Base-by-base conservation (phyloP, 306 rosid genomes). In the Senna tora region DNA sequence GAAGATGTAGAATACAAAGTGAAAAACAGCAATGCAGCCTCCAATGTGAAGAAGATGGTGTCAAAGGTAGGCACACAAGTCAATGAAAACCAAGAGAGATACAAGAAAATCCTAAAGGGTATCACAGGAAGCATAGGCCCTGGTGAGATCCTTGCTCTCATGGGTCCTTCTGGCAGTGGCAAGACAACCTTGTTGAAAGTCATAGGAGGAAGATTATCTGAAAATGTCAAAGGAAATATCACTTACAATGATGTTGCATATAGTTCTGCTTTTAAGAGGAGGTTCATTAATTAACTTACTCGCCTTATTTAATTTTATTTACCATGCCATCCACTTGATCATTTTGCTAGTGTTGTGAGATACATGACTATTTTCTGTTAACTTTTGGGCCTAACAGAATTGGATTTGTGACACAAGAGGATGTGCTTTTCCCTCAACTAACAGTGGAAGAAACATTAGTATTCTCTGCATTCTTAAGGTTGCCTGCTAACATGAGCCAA, bases 141-240 rank as follows among this genome's bases (percentile, higher is more conserved):
- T 4, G 98, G 98, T 9, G 97, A 93, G 75, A 90, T 93, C 76
- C 97, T 93, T 68, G 98, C 98, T 13, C 67, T 93, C 50, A 93
- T 93, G 98, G 98, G 98, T 21, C 97, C 98, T 63, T 93, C 98
- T 56, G 98, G 98, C 0, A 93, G 97, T 75, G 98, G 98, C 59
- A 93, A 93, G 77, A 93, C 98, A 80, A 91, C 98, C 20, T 76
- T 93, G 67, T 79, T 93, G 77, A 91, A 88, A 74, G 98, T 89
- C 60, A 80, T 93, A 25, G 94, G 97, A 65, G 98, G 92, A 71
- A 90, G 97, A 79, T 51, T 91, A 16, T 67, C 67, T 55, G 92
- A 91, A 57, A 87, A 87, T 77, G 86, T 84, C 55, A 91, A 87
- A 66, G 96, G 96, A 57, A 87, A 87, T 65, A 77, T 90, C 33